These are phyloP conservation scores for Hemisphaericaspora xylofermentans DNA, from an alignment of 1,139 yeast species.

Conservation along the genomic window DNA sequence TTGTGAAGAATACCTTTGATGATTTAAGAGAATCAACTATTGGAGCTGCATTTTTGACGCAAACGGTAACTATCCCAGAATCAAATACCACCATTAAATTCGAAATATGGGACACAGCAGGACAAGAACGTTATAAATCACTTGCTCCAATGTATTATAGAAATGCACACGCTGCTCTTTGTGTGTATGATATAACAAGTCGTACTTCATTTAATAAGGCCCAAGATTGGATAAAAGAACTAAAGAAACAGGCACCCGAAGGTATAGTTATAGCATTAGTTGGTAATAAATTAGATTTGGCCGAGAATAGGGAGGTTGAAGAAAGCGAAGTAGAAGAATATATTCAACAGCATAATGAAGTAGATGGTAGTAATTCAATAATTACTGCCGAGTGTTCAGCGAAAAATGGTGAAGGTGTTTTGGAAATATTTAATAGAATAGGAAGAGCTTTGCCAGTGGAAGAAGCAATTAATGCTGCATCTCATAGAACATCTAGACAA, in stretches of 20 bases:
- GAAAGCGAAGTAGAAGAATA: constrained; percentile 37
- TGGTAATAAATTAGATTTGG: constrained; percentile 83
- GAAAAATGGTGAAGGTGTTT: constrained; percentile 46
- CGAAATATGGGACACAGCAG: constrained; percentile 54
- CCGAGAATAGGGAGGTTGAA: constrained; percentile 48
- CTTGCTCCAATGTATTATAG: constrained; percentile 51
- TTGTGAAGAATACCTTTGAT: constrained; percentile 76
- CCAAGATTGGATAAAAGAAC: constrained; percentile 93
- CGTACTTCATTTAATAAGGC: constrained; percentile 78
- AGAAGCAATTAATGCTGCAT: constrained; percentile 30
- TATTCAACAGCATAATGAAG: constrained; percentile 29
- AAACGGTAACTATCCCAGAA: constrained; percentile 57
- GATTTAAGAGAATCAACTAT: constrained; percentile 93
- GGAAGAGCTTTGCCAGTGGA: constrained; percentile 48
- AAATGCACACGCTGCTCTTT: constrained; percentile 42
- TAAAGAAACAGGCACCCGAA: constrained; percentile 85
- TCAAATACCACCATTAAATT: constrained; percentile 39
- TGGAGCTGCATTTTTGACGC: constrained; percentile 96
- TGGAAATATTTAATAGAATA: constrained; percentile 41
- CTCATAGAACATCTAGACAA: constrained; percentile 27
- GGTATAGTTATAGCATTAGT: constrained; percentile 84
- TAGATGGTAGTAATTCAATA: constrained; percentile 22
- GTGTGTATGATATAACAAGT: constrained; percentile 37
- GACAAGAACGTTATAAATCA: constrained; percentile 48
- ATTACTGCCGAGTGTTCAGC: constrained; percentile 48